Evolutionary conservation across 2,329 filamentous ascomycete genomes (phyloP), one percentile per base, ranked within the genome.

Genomic region (Penicillium sp.): DNA sequence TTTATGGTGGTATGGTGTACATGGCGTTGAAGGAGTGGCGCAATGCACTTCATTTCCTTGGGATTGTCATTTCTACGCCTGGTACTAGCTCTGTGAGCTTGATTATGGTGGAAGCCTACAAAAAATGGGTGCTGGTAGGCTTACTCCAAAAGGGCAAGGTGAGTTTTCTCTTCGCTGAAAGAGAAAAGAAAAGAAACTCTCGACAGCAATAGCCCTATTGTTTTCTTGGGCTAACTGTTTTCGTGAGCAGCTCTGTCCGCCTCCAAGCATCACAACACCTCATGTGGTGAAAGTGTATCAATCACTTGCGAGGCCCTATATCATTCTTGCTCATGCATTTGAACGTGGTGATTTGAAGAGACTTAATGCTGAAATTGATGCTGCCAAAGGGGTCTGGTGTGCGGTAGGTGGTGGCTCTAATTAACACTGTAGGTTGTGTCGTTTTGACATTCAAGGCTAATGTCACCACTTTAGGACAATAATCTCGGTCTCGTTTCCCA

Each of bases 81-180:
- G 79, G 82, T 0, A 81, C 79, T 51, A 87, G 86, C 21, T 78
- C 81, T 33, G 81, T 85, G 36, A 93, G 88, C 73, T 88, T 86
- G 71, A 82, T 96, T 50, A 94, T 94, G 89, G 81, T 89, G 4
- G 91, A 96, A 64, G 90, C 91, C 6, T 93, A 96, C 79, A 96
- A 93, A 77, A 96, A 93, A 75, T 97, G 91, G 89, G 72, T 96
- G 9, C 78, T 99, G 17, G 82, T 92, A 10, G 86, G 86, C 53
- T 81, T 97, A 54, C 78, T 99, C 19, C 80, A 84, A 7, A 78
- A 86, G 53, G 93, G 92, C 63, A 84, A 80, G 66, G 78, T 84
- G 66, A 73, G 77, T 66, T n/a, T 42, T n/a, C n/a, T 23, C 13
- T 53, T 19, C 12, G 12, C 12, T n/a, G 23, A 33, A 13, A 12